A percentile compares a stretch with the other conserved stretches of the same genome.
These are phyloP conservation scores for Endothia cerciana DNA, from an alignment of 2,329 filamentous ascomycete genomes.

Conservation along the genomic window DNA sequence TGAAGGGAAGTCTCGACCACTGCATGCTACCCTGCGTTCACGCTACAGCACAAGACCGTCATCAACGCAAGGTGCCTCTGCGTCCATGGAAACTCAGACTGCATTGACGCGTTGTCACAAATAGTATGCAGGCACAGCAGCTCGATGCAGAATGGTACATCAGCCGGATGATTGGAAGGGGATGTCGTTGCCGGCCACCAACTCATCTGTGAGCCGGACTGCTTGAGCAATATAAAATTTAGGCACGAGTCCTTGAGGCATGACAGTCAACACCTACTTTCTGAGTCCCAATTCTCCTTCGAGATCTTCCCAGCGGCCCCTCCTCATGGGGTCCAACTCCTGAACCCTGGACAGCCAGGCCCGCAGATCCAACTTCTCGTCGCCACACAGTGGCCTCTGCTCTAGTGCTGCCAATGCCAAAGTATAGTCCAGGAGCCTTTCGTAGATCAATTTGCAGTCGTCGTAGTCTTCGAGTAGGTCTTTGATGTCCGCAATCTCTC, in stretches of 20 bases:
- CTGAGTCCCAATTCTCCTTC: constrained; percentile 46
- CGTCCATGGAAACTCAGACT: not conserved
- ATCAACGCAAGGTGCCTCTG: not conserved
- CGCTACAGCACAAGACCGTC: not conserved
- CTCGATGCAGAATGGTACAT: not conserved
- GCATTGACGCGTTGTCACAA: not conserved
- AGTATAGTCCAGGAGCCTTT: constrained; percentile 79
- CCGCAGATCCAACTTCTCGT: constrained; percentile 51
- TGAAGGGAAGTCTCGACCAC: not conserved
- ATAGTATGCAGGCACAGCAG: not conserved
- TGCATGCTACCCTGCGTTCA: not conserved
- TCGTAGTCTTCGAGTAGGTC: constrained; percentile 64
- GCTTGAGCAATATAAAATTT: no score
- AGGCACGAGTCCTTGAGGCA: not conserved
- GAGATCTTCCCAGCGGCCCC: constrained; percentile 76
- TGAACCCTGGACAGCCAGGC: constrained; percentile 68
- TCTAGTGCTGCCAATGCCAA: constrained; percentile 60
- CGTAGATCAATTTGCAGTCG: constrained; percentile 81
- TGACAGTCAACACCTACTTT: not conserved
- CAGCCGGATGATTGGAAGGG: no score
- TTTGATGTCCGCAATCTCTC: constrained; percentile 75
- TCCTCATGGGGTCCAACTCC: constrained; percentile 73
- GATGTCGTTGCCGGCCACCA: not conserved
- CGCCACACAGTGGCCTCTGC: constrained; percentile 42
- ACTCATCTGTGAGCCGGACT: not conserved